phyloP scores from a whole-genome alignment of 208 protist genomes.

The Acanthamoeba royreba region DNA sequence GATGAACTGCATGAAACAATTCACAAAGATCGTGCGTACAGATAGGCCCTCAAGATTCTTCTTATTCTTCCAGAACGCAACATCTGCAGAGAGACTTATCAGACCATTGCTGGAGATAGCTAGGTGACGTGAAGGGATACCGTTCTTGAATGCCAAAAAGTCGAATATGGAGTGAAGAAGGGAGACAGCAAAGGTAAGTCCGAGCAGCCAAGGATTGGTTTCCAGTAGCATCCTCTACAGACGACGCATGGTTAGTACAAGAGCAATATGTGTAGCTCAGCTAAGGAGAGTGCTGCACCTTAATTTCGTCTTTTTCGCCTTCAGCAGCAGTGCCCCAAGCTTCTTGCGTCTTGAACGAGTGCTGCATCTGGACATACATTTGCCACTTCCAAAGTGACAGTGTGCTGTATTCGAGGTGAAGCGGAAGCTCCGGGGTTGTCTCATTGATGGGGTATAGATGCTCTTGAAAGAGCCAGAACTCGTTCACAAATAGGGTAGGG shows the following conservation, averaged over 20 bases:
- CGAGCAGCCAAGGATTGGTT: conserved; percentile 93
- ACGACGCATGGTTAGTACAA: conserved; percentile 9
- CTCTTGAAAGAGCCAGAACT: conserved; percentile 91
- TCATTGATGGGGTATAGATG: conserved; percentile 86
- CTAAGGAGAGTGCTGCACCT: conserved; percentile 44
- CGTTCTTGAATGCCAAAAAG: conserved; percentile 98
- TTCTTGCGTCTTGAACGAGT: conserved; percentile 81
- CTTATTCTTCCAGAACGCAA: conserved; percentile 85
- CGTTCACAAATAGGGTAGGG: conserved; percentile 90
- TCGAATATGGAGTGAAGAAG: conserved; percentile 97
- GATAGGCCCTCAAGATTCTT: conserved; percentile 96
- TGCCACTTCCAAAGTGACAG: conserved; percentile 52
- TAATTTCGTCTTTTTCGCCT: conserved; percentile 81
- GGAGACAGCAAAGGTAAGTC: conserved; percentile 91
- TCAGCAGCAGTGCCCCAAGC: conserved; percentile 74
- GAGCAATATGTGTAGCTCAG: background rate
- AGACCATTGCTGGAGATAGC: background rate
- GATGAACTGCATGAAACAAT: conserved; percentile 90
- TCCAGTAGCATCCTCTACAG: conserved; percentile 91
- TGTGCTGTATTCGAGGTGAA: conserved; percentile 23
- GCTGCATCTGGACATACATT: conserved; percentile 82
- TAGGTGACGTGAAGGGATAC: conserved; percentile 78
- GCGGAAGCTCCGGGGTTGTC: conserved; percentile 65
- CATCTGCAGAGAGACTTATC: conserved; percentile 69
- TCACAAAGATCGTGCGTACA: conserved; percentile 91